Percentiles rank a stretch among this genome's conserved stretches.
Conservation (phyloP, 805 yeast genomes). For the Yarrowia osloensis region DNA sequence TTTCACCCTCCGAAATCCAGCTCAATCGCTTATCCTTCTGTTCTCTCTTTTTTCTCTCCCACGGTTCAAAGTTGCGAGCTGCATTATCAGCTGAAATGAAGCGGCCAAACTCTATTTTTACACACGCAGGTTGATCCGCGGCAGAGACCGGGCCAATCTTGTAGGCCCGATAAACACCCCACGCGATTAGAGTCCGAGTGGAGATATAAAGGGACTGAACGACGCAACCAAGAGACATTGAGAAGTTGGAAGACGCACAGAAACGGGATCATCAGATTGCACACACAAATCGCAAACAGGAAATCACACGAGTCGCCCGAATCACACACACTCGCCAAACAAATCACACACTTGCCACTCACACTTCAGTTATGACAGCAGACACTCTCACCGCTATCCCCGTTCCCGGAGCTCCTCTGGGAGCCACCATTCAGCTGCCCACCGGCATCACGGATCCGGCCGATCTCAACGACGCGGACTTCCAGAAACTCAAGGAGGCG, state of each 20-base stretch:
- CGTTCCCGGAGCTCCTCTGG: conserved; percentile 57
- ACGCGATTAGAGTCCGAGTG: not conserved
- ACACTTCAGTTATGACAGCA: not conserved
- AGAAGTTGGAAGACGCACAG: too few relatives aligned
- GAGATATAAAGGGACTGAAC: not conserved
- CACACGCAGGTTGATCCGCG: conserved; percentile 22
- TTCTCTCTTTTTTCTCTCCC: not conserved
- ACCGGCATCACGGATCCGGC: conserved; percentile 73
- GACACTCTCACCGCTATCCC: conserved; percentile 47
- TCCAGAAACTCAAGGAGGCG: conserved; percentile 61
- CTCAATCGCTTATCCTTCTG: not conserved
- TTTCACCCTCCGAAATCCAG: not conserved
- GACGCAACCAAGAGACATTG: too few relatives aligned
- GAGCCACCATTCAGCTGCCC: conserved; percentile 70
- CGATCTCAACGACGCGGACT: conserved; percentile 63
- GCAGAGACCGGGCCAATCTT: not conserved
- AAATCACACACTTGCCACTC: too few relatives aligned
- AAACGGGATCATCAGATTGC: too few relatives aligned
- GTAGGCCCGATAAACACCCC: conserved; percentile 1
- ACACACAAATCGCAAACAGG: too few relatives aligned
- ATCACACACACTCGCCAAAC: too few relatives aligned
- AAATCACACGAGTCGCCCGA: too few relatives aligned
- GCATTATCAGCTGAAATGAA: conserved; percentile 28
- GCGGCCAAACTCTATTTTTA: not conserved
- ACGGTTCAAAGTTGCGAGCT: not conserved